Conservation (phyloP, 345 rosid species). For the Aquilaria malaccensis region DNA sequence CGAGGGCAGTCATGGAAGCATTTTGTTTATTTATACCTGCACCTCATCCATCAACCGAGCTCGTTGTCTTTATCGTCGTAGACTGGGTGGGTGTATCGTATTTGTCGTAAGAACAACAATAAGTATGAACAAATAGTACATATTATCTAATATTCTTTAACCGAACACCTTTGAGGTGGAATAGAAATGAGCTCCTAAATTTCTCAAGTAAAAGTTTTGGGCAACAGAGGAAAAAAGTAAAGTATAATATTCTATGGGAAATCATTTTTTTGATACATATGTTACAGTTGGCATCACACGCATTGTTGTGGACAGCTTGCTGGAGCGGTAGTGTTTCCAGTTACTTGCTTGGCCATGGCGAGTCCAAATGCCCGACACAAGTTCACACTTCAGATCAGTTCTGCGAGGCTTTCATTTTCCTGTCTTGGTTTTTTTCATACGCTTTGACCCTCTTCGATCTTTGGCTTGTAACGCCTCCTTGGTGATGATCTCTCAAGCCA, state of each 20-base stretch:
- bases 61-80: constrained; percentile 40
- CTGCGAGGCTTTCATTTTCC: constrained; percentile 61
- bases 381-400: constrained; percentile 43
- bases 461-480: constrained; percentile 25
- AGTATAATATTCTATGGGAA: too few species aligned
- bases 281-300: constrained; percentile 42
- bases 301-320: constrained; percentile 53
- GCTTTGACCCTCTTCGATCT: constrained; percentile 56
- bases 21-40: constrained; percentile 37
- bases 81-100: constrained; percentile 30
- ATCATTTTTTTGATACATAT: too few species aligned
- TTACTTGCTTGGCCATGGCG: constrained; percentile 24
- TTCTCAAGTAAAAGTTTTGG: too few species aligned
- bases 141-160: too few species aligned
- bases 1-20: constrained; percentile 61
- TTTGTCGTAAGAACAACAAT: too few species aligned
- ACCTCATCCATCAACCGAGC: constrained; percentile 36
- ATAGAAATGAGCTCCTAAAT: too few species aligned
- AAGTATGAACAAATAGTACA: too few species aligned
- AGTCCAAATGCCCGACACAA: constrained; percentile 24
- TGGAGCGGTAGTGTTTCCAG: constrained; percentile 48
- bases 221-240: too few species aligned
- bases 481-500: too few species aligned
- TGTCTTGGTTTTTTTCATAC: constrained; percentile 52
- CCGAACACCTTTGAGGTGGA: too few species aligned